Evolutionary conservation across 805 yeast genomes (phyloP), one percentile per base, ranked within the genome.

Genomic region (Millerozyma miso): DNA sequence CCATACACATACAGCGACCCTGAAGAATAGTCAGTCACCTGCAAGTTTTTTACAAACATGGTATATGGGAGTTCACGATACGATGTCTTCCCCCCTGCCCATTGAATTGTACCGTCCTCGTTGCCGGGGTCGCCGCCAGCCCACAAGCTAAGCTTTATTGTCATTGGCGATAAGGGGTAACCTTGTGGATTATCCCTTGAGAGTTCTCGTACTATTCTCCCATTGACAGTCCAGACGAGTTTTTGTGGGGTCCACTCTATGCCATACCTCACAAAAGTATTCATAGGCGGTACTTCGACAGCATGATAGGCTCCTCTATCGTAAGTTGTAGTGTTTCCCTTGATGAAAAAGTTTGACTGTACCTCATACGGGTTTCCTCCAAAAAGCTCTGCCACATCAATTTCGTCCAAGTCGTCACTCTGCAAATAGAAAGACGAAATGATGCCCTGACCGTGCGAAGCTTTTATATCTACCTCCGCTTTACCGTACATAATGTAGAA

Each of bases 371-470:
- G 50, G 38, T 60, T 55, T n/a, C 64, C 62, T 3, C 75, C 75
- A 53, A 69, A 66, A 4, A 60, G 42, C 39, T 70, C 75, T 3
- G 60, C 63, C 6, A 68, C 50, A 41, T 70, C 74, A 31, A 70
- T 68, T 45, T 69, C 74, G 47, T 70, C 75, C 44, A 65, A 53
- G 49, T 67, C 73, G 43, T 67, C 67, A 36, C 70, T 64, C 46
- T 68, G 74, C n/a, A 69, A 44, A 48, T 69, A 69, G 35, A 68
- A 61, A 18, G 69, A 62, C 18, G 66, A 58, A n/a, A 70, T 58
- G 16, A 70, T 56, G 1, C 74, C 74, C 3, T 35, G 38, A 1
- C 73, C 75, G 0, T 42, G 16, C 1, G 69, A 55, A 1, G 63
- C 69, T 41, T 42, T 46, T 14, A 69, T 51, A 20, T 63, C 70